These are phyloP conservation scores for Boletus pseudopeckii DNA, from an alignment of 768 basidiomycete species.

Conservation along the genomic window DNA sequence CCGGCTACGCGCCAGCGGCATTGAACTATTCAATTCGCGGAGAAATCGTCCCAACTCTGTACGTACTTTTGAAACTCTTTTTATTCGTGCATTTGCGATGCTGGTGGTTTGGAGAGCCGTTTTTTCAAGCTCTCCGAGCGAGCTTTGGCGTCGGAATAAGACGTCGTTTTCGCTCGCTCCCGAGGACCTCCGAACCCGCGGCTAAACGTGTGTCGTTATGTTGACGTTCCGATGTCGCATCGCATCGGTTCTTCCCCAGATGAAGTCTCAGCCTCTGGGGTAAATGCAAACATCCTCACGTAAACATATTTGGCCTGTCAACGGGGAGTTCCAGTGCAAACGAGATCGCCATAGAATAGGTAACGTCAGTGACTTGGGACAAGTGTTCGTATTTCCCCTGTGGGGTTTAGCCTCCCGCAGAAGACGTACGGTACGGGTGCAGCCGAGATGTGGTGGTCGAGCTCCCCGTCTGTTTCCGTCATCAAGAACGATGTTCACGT, in stretches of 20 bases:
- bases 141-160: neutral
- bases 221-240: neutral
- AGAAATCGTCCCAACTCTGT: neutral
- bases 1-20: neutral
- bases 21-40: neutral
- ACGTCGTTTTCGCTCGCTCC: neutral
- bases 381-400: neutral
- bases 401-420: neutral
- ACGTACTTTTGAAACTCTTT: neutral
- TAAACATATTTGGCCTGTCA: neutral
- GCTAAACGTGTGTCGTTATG: neutral
- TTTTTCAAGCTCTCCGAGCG: neutral
- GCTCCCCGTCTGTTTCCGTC: neutral
- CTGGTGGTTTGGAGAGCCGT: neutral
- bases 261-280: conserved; percentile 1
- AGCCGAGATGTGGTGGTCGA: neutral
- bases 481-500: neutral
- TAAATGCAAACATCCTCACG: neutral
- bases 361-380: neutral
- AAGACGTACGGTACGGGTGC: neutral
- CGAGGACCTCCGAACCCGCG: conserved; percentile 1
- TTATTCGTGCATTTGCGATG: neutral
- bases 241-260: neutral
- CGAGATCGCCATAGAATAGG: neutral
- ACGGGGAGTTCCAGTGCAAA: neutral